phyloP scores from a whole-genome alignment of 352 stramenopile genomes.

The Globisporangium emineosum region DNA sequence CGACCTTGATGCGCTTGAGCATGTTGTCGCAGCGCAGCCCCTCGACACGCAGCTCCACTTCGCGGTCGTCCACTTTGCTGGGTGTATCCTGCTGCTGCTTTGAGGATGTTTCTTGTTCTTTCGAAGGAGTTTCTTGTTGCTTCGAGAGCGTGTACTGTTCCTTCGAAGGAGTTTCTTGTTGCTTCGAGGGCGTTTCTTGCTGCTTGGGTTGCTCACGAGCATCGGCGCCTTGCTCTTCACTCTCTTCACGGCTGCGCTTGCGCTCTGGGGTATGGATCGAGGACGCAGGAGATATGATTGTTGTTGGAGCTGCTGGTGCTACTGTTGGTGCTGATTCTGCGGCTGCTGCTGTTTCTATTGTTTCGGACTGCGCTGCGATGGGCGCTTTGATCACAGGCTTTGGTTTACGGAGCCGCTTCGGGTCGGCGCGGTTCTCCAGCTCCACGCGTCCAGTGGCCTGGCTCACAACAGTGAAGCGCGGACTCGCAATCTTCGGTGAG shows the following conservation, averaged over 20 bases:
- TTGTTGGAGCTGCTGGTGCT: not conserved
- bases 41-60: slow-evolving; percentile 13
- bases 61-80: slow-evolving; percentile 7
- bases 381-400: not conserved
- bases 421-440: slow-evolving; percentile 14
- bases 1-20: slow-evolving; percentile 20
- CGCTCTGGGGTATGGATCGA: not conserved
- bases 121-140: not conserved
- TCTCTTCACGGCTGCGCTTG: not conserved
- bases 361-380: not conserved
- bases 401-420: not conserved
- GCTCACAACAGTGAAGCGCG: slow-evolving; percentile 16
- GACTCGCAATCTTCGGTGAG: not conserved
- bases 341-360: not conserved
- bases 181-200: not conserved
- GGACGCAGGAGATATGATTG: not conserved
- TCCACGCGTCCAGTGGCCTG: slow-evolving; percentile 16
- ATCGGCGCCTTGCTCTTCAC: not conserved
- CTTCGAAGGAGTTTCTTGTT: not conserved
- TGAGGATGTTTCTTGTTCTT: not conserved
- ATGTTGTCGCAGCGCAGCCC: slow-evolving; percentile 16
- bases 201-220: not conserved
- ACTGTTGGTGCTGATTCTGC: not conserved
- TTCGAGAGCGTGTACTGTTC: not conserved
- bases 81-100: not conserved